Percentiles rank a stretch among this genome's conserved stretches.
phyloP scores from a whole-genome alignment of 176 grass and related monocot genomes.

The Themeda triandra region DNA sequence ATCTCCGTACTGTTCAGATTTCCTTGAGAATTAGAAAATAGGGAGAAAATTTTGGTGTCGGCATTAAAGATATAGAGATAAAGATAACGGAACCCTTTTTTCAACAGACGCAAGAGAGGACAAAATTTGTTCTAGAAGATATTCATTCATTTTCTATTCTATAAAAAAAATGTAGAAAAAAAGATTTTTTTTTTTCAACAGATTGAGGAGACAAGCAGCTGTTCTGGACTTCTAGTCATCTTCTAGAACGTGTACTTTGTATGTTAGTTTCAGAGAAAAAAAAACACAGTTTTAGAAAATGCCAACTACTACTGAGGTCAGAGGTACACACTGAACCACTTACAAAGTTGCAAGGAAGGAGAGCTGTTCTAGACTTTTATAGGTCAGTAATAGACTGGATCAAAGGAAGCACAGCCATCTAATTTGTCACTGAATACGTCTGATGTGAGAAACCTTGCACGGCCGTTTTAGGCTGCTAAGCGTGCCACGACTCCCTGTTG shows the following conservation, averaged over 20 bases:
- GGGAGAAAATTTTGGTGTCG: background rate
- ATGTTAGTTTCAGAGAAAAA: too few species aligned
- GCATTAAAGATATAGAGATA: background rate
- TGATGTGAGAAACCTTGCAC: background rate
- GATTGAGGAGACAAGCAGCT: background rate
- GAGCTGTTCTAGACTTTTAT: too few species aligned
- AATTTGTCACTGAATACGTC: background rate
- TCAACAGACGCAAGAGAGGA: background rate
- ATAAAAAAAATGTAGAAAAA: too few species aligned
- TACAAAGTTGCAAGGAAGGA: background rate
- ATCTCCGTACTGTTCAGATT: background rate
- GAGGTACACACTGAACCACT: background rate
- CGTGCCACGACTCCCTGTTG: background rate
- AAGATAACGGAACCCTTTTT: background rate
- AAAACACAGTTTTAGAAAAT: background rate
- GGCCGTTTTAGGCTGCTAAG: background rate
- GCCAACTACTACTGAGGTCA: background rate
- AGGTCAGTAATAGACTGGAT: background rate
- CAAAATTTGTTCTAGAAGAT: background rate
- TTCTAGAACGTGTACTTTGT: background rate
- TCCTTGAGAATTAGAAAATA: background rate
- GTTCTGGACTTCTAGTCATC: background rate
- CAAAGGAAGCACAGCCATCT: background rate
- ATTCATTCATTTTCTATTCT: background rate
- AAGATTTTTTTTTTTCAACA: too few species aligned